A percentile compares a stretch with the other conserved stretches of the same genome.
These are phyloP conservation scores for Euphorbia corollata DNA, from an alignment of 441 rosid genomes.

Conservation along the genomic window DNA sequence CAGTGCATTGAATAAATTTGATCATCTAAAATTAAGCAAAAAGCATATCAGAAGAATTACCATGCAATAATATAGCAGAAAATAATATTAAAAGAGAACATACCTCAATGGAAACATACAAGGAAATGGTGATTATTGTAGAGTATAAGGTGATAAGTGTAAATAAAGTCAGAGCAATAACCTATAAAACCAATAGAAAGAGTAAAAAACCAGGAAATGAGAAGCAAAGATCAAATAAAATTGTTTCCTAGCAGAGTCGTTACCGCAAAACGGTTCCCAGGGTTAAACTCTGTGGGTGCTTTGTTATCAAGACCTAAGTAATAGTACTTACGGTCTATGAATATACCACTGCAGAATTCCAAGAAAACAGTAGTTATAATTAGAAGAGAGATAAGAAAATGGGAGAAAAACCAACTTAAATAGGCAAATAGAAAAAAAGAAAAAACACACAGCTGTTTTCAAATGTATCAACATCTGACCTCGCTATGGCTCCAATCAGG, in stretches of 20 bases:
- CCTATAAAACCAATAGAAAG: slow-evolving; percentile 43
- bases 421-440: slow-evolving; percentile 4
- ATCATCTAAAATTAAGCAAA: slow-evolving; percentile 60
- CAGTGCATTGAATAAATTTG: slow-evolving; percentile 94
- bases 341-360: slow-evolving; percentile 65
- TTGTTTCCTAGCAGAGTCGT: slow-evolving; percentile 18
- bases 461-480: slow-evolving; percentile 39
- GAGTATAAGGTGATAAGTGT: slow-evolving; percentile 93
- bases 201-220: slow-evolving; percentile 14
- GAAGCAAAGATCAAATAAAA: slow-evolving; percentile 10
- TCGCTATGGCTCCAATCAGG: slow-evolving; percentile 81
- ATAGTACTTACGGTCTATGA: slow-evolving; percentile 61
- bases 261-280: slow-evolving; percentile 62
- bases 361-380: slow-evolving; percentile 16
- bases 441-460: slow-evolving; percentile 11
- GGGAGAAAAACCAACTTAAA: neutral
- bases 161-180: slow-evolving; percentile 66
- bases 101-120: slow-evolving; percentile 98
- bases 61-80: slow-evolving; percentile 11
- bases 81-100: slow-evolving; percentile 20
- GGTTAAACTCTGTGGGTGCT: slow-evolving; percentile 54
- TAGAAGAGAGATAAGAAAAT: slow-evolving; percentile 7
- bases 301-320: slow-evolving; percentile 56
- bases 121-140: slow-evolving; percentile 90
- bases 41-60: slow-evolving; percentile 18